phyloP scores from a whole-genome alignment of 2,329 filamentous ascomycete species.

The Pseudogymnoascus sp. region DNA sequence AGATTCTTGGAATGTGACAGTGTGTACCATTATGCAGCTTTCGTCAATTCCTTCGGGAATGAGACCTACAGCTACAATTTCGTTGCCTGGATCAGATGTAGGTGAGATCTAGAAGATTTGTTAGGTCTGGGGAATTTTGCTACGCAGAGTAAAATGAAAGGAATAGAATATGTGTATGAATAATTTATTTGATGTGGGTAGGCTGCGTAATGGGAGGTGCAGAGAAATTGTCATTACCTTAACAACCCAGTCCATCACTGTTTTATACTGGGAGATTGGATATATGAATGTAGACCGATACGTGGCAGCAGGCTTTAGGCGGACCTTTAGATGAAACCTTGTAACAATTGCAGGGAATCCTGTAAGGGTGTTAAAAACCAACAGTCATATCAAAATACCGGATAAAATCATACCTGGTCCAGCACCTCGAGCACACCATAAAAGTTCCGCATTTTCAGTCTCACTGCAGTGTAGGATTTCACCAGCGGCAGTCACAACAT shows the following conservation, averaged over 20 bases:
- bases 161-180: background rate
- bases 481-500: constrained; percentile 19
- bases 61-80: constrained; percentile 33
- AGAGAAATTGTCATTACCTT: constrained; percentile 25
- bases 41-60: constrained; percentile 25
- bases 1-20: constrained; percentile 35
- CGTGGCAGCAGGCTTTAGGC: constrained; percentile 12
- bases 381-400: background rate
- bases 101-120: constrained; percentile 18
- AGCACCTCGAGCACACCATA: constrained; percentile 33
- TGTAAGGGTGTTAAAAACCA: constrained; percentile 16
- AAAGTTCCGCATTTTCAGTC: constrained; percentile 38
- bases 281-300: constrained; percentile 35
- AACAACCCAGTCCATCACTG: constrained; percentile 40
- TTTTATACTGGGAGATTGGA: constrained; percentile 35
- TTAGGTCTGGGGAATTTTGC: background rate
- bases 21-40: constrained; percentile 29
- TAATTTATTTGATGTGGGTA: background rate
- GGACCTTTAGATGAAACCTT: constrained; percentile 32
- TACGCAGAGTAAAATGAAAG: background rate
- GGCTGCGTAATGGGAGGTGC: background rate
- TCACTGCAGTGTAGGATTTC: constrained; percentile 31
- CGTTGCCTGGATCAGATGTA: constrained; percentile 31
- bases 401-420: constrained; percentile 14
- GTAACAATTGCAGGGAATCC: constrained; percentile 47